phyloP scores from a whole-genome alignment of 805 yeast genomes.

The Ogataea neopini region DNA sequence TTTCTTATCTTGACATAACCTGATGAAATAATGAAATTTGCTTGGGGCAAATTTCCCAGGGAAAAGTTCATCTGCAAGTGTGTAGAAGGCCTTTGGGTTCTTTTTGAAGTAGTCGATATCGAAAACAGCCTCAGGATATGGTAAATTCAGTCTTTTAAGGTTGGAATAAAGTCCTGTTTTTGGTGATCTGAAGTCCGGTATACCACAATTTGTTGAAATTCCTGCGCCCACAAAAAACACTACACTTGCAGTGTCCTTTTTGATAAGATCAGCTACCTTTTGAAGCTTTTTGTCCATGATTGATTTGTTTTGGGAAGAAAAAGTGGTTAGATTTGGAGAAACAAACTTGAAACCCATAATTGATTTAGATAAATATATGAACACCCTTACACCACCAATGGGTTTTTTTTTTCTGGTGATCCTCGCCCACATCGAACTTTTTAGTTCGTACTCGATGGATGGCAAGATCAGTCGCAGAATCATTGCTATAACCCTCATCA shows the following conservation, averaged over 20 bases:
- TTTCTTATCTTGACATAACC: constrained; percentile 62
- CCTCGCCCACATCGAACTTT: too few species aligned
- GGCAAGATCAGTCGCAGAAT: too few species aligned
- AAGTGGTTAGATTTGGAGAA: not conserved
- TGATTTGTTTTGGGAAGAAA: not conserved
- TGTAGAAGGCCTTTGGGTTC: constrained; percentile 81
- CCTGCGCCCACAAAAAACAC: constrained; percentile 91
- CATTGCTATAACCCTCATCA: not conserved
- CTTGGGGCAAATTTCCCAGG: constrained; percentile 90
- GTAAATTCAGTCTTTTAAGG: constrained; percentile 68
- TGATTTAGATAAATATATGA: not conserved
- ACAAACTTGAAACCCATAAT: not conserved
- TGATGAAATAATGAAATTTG: constrained; percentile 72
- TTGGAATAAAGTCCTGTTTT: constrained; percentile 86
- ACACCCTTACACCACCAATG: not conserved
- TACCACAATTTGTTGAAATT: constrained; percentile 88
- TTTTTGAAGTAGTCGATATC: constrained; percentile 79
- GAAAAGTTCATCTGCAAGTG: constrained; percentile 78
- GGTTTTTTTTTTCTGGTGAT: not conserved
- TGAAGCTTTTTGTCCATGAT: constrained; percentile 28
- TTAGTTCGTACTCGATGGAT: too few species aligned
- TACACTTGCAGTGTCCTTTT: constrained; percentile 39
- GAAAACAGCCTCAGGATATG: constrained; percentile 94
- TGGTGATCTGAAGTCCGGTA: constrained; percentile 94
- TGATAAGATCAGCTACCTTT: constrained; percentile 25